Conservation (phyloP, 257 asterid species). For the Handroanthus guayacan region DNA sequence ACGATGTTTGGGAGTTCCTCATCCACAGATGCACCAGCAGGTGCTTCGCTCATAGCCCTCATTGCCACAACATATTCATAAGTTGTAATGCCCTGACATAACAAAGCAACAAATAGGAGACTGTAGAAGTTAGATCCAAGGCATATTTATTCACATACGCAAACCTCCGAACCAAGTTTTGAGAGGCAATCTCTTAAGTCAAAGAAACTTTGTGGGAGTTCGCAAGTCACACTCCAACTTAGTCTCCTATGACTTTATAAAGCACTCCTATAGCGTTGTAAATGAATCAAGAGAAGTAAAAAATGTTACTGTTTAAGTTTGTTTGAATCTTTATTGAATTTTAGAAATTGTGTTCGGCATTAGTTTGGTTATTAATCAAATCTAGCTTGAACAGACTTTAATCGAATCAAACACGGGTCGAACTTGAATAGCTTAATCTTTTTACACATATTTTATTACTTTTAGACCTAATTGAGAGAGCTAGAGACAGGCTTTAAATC, state of each 20-base stretch:
- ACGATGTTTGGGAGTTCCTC: constrained; percentile 78
- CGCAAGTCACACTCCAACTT: background rate
- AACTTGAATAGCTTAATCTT: no score
- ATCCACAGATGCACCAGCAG: constrained; percentile 77
- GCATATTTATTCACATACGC: background rate
- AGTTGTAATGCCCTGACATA: constrained; percentile 86
- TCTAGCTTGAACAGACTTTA: no score
- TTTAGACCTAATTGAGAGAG: no score
- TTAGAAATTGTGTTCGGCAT: no score
- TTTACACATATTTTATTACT: no score
- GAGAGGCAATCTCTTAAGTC: background rate
- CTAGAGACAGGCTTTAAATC: no score
- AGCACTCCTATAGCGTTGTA: background rate
- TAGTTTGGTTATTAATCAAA: no score
- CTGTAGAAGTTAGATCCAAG: constrained; percentile 28
- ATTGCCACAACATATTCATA: constrained; percentile 97
- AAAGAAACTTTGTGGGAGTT: background rate
- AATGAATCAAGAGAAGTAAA: no score
- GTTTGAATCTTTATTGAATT: no score
- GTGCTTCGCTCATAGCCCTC: constrained; percentile 98
- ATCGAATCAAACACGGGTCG: no score
- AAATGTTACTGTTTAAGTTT: no score
- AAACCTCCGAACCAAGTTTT: background rate
- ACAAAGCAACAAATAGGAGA: constrained; percentile 23
- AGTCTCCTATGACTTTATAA: background rate